These are phyloP conservation scores for Colletotrichum sp. DNA, from an alignment of 2,329 filamentous ascomycete genomes.

Conservation along the genomic window DNA sequence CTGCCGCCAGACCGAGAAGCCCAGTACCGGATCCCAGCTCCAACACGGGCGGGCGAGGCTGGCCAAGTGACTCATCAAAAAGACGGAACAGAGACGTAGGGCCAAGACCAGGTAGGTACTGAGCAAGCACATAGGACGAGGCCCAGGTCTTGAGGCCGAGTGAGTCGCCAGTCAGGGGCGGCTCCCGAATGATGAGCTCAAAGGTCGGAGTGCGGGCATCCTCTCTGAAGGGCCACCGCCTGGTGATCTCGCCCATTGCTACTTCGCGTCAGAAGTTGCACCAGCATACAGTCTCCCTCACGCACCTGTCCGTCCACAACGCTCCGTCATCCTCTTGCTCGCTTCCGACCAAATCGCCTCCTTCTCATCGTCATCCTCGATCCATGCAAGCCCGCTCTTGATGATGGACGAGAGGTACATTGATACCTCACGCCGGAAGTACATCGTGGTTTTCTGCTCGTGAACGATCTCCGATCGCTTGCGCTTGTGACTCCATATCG, in stretches of 20 bases:
- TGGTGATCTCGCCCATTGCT: constrained; percentile 61
- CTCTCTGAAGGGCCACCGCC: constrained; percentile 55
- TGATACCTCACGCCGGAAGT: constrained; percentile 56
- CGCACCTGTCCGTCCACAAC: constrained; percentile 76
- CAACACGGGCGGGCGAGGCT: constrained; percentile 50
- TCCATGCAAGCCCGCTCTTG: constrained; percentile 70
- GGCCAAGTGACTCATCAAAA: constrained; percentile 39
- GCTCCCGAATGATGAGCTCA: constrained; percentile 79
- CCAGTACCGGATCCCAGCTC: constrained; percentile 93
- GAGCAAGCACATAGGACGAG: constrained; percentile 84
- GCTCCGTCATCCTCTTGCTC: constrained; percentile 79
- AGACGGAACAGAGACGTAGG: constrained; percentile 49
- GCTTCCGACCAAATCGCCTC: constrained; percentile 80
- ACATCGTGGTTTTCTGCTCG: constrained; percentile 44
- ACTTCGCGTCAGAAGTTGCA: constrained; percentile 16
- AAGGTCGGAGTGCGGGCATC: constrained; percentile 43
- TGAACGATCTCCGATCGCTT: constrained; percentile 44
- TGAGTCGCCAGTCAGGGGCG: constrained; percentile 84
- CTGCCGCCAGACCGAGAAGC: constrained; percentile 85
- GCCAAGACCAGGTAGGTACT: constrained; percentile 62
- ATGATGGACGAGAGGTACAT: constrained; percentile 74
- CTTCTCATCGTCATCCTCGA: constrained; percentile 66
- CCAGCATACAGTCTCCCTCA: not conserved
- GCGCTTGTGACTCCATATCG: constrained; percentile 64
- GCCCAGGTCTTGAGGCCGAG: constrained; percentile 96